Conservation (phyloP, 208 protist genomes). For the Trypanosoma lewisi region DNA sequence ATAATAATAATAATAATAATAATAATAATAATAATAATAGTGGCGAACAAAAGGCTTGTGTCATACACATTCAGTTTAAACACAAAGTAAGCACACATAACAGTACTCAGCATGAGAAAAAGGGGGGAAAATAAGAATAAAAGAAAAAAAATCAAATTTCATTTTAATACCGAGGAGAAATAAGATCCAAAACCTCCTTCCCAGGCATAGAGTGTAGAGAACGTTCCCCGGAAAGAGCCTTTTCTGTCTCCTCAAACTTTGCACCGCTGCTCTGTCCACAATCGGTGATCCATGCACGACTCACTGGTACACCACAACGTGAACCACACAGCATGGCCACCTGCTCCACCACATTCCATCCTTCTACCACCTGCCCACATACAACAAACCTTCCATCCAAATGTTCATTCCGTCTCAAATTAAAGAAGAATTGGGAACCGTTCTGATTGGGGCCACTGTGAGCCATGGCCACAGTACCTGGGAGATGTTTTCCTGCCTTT, state of each 20-base stretch:
- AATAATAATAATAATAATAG: background rate
- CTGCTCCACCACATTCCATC: constrained; percentile 78
- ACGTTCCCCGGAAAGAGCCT: constrained; percentile 51
- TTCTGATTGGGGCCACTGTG: constrained; percentile 86
- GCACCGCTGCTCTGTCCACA: constrained; percentile 86
- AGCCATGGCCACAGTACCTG: constrained; percentile 84
- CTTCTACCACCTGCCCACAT: constrained; percentile 85
- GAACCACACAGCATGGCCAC: constrained; percentile 63
- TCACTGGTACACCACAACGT: constrained; percentile 81
- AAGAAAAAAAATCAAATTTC: constrained; percentile 7
- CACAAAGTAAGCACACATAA: background rate
- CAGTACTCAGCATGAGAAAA: background rate
- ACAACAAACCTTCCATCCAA: constrained; percentile 92
- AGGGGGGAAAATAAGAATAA: background rate
- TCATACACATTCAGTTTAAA: background rate
- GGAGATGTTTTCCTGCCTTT: constrained; percentile 86
- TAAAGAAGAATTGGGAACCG: constrained; percentile 94
- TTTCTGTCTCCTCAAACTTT: constrained; percentile 56
- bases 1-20: constrained; percentile 8
- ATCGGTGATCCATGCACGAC: constrained; percentile 84
- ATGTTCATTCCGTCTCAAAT: constrained; percentile 70
- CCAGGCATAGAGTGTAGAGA: constrained; percentile 58
- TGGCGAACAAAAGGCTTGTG: background rate
- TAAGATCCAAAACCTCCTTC: constrained; percentile 75
- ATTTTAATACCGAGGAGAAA: constrained; percentile 70